A percentile compares a stretch with the other conserved stretches of the same genome.
Evolutionary conservation across 2,329 filamentous ascomycete species (phyloP).

Genomic region (Cercospora canescens): DNA sequence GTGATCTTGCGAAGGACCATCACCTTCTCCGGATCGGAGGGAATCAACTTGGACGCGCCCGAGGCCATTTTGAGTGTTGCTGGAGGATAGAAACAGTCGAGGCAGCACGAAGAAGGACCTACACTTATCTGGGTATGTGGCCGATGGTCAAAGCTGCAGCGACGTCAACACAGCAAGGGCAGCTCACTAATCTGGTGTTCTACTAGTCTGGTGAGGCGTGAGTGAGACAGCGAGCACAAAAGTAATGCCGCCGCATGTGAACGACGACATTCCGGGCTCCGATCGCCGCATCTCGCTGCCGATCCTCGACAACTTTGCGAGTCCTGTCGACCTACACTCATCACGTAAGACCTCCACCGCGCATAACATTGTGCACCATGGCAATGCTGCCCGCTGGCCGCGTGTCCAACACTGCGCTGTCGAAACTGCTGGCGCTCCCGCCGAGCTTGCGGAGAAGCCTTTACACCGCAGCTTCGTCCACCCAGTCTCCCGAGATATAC

Average conservation of each 20-base stretch:
- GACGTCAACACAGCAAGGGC: conserved; percentile 6
- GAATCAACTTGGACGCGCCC: conserved; percentile 39
- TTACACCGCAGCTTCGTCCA: conserved; percentile 24
- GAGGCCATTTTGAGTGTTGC: conserved; percentile 30
- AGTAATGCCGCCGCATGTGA: conserved; percentile 1
- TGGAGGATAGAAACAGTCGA: background rate
- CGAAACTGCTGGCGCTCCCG: conserved; percentile 30
- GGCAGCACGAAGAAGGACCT: background rate
- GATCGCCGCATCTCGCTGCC: background rate
- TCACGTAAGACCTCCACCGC: background rate
- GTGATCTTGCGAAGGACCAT: conserved; percentile 90
- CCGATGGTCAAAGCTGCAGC: background rate
- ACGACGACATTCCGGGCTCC: conserved; percentile 7
- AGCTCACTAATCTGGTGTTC: background rate
- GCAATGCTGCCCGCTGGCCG: conserved; percentile 10
- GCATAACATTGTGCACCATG: background rate
- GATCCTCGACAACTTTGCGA: background rate
- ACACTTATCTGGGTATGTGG: background rate
- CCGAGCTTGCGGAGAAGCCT: conserved; percentile 30
- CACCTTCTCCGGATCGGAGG: conserved; percentile 71
- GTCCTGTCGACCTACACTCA: background rate
- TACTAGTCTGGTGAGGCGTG: background rate
- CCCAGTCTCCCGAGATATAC: conserved; percentile 67
- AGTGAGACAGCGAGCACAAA: too few species aligned
- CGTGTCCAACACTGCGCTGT: conserved; percentile 11